A percentile compares a stretch with the other conserved stretches of the same genome.
Conservation (phyloP, 805 yeast species). For the Wickerhamomyces alni region DNA sequence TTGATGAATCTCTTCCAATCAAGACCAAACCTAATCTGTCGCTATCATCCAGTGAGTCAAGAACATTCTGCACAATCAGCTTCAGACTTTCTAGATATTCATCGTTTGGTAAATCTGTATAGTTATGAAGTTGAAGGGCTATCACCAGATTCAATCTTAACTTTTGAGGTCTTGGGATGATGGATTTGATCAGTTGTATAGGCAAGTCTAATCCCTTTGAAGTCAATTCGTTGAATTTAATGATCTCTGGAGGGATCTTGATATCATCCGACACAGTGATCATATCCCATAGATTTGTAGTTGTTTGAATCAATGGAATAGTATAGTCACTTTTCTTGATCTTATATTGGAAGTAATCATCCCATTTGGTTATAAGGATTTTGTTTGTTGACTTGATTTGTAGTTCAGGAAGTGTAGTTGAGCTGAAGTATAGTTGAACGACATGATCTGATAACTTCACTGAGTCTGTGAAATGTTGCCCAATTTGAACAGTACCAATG, state of each 20-base stretch:
- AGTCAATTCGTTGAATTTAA: conserved; percentile 30
- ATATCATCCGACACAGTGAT: conserved; percentile 23
- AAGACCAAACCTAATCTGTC: conserved; percentile 45
- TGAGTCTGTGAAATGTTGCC: conserved; percentile 30
- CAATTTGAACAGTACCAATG: conserved; percentile 35
- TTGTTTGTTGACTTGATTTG: conserved; percentile 26
- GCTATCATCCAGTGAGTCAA: conserved; percentile 24
- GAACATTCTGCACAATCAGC: conserved; percentile 21
- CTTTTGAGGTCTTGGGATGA: conserved; percentile 35
- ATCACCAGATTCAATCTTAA: conserved; percentile 36
- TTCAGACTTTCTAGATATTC: conserved; percentile 25
- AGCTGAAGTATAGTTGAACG: conserved; percentile 32
- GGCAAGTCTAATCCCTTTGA: conserved; percentile 38
- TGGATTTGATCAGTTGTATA: conserved; percentile 28
- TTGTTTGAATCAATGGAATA: conserved; percentile 38
- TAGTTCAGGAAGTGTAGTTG: conserved; percentile 39
- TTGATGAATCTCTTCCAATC: conserved; percentile 39
- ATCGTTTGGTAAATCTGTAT: conserved; percentile 19
- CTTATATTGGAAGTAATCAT: conserved; percentile 21
- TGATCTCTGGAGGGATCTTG: conserved; percentile 33
- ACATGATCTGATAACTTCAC: conserved; percentile 20
- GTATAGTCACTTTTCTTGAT: conserved; percentile 2
- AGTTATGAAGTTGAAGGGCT: conserved; percentile 35
- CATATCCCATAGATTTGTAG: conserved; percentile 45
- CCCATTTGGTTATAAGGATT: conserved; percentile 37